These are phyloP conservation scores for Coemansia sp. DNA, from an alignment of 192 early-diverging fungal species.

Conservation along the genomic window DNA sequence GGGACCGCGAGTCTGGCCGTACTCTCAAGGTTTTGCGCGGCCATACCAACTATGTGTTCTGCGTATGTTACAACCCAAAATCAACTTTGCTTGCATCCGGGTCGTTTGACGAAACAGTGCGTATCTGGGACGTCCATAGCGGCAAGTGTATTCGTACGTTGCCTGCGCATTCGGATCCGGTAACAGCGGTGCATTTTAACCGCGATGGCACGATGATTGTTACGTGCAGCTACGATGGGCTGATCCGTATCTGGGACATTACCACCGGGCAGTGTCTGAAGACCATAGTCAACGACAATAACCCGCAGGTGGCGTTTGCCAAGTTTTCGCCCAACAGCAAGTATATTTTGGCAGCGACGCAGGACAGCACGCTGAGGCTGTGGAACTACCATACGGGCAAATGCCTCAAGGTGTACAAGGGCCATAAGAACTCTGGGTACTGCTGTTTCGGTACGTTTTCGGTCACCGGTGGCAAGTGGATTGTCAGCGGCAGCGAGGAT, in stretches of 20 bases:
- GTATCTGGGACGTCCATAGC: slow-evolving; percentile 93
- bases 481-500: slow-evolving; percentile 96
- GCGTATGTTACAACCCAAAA: slow-evolving; percentile 95
- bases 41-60: slow-evolving; percentile 97
- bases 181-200: slow-evolving; percentile 94
- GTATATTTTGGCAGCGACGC: slow-evolving; percentile 92
- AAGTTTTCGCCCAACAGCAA: slow-evolving; percentile 99
- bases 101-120: slow-evolving; percentile 95
- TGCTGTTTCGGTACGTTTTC: slow-evolving; percentile 95
- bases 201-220: slow-evolving; percentile 96
- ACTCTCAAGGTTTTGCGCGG: slow-evolving; percentile 80
- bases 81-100: slow-evolving; percentile 94
- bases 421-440: slow-evolving; percentile 88
- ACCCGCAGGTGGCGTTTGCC: slow-evolving; percentile 94
- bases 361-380: slow-evolving; percentile 90
- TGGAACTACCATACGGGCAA: slow-evolving; percentile 94
- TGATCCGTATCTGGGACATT: slow-evolving; percentile 99
- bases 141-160: slow-evolving; percentile 92
- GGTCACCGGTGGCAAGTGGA: slow-evolving; percentile 86
- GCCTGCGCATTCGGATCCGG: slow-evolving; percentile 95
- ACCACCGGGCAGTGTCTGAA: slow-evolving; percentile 97
- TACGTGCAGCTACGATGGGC: slow-evolving; percentile 90
- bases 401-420: slow-evolving; percentile 92
- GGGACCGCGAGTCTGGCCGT: slow-evolving; percentile 75
- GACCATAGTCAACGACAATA: slow-evolving; percentile 94